Base-by-base conservation (phyloP, 1,284 basidiomycete genomes). In the Boletus albobrunnescens region DNA sequence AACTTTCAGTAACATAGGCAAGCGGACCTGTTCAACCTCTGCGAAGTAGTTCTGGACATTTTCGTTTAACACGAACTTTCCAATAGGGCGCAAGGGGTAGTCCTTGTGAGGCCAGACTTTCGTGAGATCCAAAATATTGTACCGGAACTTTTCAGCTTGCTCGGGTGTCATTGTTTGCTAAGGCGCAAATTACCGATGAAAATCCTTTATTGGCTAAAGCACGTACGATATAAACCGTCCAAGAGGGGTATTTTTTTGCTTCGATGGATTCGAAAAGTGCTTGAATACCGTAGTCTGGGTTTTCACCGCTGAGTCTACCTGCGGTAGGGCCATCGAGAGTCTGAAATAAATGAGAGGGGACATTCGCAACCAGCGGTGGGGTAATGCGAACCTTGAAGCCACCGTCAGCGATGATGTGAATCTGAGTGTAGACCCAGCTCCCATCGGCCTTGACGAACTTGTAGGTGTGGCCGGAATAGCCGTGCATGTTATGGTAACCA, bases 381-480 rank as follows among this genome's bases (percentile, higher is more conserved):
- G 13, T 10, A 33, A 49, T 19, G 9, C 60, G 32, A 52, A 79
- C 79, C 76, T 91, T 87, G 77, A 84, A 84, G 23, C 91, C 91
- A 46, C 81, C 78, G 54, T 92, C 82, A 16, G 78, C 81, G 38
- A 78, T 78, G 58, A 87, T 50, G 71, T 95, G 93, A 59, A 94
- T 76, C 69, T 94, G 87, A 31, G 80, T 79, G 68, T 94, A 96
- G 42, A 83, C 77, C 74, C 87, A 94, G 26, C 82, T 76, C 48
- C 90, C 91, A 46, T 91, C 77, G 17, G 77, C 77, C 69, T 93
- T 92, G 65, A 89, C 78, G 67, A 90, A 81, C 74, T 95, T 94
- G 77, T 81, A 84, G n/a, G 92, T 88, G 75, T 96, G 92, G 6
- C 94, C 92, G 37, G 86, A 88, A 76, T 93, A 96, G 17, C 91